Evolutionary conservation across 805 yeast genomes (phyloP).

Genomic region (Phaffomyces thermotolerans): DNA sequence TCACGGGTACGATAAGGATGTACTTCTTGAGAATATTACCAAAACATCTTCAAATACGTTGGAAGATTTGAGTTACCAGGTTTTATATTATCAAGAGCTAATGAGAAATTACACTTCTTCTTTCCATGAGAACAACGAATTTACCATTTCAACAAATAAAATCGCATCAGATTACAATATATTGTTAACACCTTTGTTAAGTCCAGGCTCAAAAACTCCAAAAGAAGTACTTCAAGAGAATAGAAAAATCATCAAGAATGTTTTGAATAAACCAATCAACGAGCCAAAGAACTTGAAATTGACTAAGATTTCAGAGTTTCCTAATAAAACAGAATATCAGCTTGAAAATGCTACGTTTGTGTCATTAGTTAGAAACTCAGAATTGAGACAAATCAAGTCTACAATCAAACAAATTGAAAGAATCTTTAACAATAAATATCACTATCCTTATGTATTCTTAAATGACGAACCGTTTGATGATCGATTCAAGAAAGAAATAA

Average conservation of each 20-base stretch:
- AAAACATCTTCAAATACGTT: constrained; percentile 3
- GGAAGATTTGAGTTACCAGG: constrained; percentile 8
- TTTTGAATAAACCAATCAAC: constrained; percentile 13
- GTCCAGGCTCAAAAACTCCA: constrained; percentile 5
- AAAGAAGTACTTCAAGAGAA: constrained; percentile 13
- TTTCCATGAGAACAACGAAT: constrained; percentile 9
- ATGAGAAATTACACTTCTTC: constrained; percentile 18
- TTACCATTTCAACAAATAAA: background rate
- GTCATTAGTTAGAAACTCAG: constrained; percentile 66
- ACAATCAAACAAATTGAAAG: constrained; percentile 58
- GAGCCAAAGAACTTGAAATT: constrained; percentile 23
- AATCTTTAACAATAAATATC: constrained; percentile 60
- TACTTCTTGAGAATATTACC: background rate
- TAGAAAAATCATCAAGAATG: constrained; percentile 1
- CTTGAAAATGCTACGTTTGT: constrained; percentile 71
- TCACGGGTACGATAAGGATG: constrained; percentile 11
- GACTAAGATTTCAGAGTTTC: constrained; percentile 9
- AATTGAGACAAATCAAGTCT: constrained; percentile 37
- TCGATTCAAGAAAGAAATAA: constrained; percentile 42
- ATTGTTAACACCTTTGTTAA: constrained; percentile 13
- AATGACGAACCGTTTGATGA: constrained; percentile 64
- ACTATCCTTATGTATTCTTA: constrained; percentile 74
- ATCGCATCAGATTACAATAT: constrained; percentile 2
- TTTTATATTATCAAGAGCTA: constrained; percentile 15
- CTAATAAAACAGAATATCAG: constrained; percentile 8